Base-by-base conservation (phyloP, 495 filamentous ascomycete genomes). In the Penicillium macrosclerotiorum region DNA sequence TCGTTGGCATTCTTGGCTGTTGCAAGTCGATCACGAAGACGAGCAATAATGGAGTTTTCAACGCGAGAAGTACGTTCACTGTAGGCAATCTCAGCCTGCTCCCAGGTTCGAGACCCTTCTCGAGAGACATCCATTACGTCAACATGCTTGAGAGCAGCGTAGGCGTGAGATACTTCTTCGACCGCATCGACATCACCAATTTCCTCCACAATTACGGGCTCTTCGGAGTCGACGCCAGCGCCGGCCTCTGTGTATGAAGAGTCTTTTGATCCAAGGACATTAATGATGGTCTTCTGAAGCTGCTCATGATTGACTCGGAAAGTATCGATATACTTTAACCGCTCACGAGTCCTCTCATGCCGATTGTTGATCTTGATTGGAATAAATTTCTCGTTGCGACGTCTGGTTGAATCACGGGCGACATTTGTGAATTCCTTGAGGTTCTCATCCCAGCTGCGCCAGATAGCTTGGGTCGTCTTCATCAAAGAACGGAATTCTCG, bases 121-220 rank as follows among this genome's bases (percentile, higher is more conserved):
- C 77, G 77, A 5, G 91, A 85, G 20, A 95, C 88, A 67, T 99
- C 93, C 14, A 99, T 77, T 8, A 97, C 83, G 64, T 99, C 94
- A 4, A 97, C 90, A 63, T 96, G 89, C 63, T 86, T 90, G 37
- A 98, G 67, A 33, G 89, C 89, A 49, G 87, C 88, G 71, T 94
- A 99, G 20, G 93, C 93, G 67, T 96, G 86, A 23, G 84, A 79
- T 29, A 99, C 93, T 67, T 97, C 93, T 54, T 96, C 86, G 12
- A 96, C 90, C n/a, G 93, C 93, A 69, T 99, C 93, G 13, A 97
- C 88, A 68, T 97, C 92, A 16, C 93, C 93, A 56, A 96, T 91
- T 63, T 96, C 93, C 61, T 95, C 90, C 3, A 91, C 81, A 36
- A 91, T 79, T 16, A 85, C 79, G 30, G 78, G 78, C 4, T 83